Percentiles rank a stretch among this genome's conserved stretches.
These are phyloP conservation scores for Secale cereale DNA, from an alignment of 176 grass and related monocot genomes.

Conservation along the genomic window DNA sequence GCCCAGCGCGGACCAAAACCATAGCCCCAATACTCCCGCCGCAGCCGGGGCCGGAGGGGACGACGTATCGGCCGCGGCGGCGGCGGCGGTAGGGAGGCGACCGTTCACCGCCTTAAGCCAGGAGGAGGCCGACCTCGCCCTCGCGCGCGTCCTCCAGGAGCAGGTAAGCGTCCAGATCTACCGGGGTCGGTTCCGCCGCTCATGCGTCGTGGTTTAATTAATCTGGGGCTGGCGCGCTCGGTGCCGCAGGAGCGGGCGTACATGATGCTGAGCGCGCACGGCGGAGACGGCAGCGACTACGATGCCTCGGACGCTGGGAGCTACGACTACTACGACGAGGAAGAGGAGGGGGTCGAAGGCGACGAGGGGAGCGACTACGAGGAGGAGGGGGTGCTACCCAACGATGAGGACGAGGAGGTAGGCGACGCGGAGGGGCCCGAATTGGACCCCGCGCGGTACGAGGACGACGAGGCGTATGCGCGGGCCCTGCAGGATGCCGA, in stretches of 20 bases:
- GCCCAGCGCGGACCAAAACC: slow-evolving; percentile 31
- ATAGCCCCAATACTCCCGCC: slow-evolving; percentile 12
- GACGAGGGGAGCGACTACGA: slow-evolving; percentile 15
- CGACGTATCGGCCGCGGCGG: not conserved
- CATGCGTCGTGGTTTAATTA: not conserved
- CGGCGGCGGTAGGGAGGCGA: slow-evolving; percentile 24
- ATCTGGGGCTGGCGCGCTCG: not conserved
- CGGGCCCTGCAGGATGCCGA: slow-evolving; percentile 72
- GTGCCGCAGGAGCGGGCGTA: slow-evolving; percentile 81
- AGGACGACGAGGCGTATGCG: slow-evolving; percentile 72
- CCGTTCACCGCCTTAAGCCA: slow-evolving; percentile 95
- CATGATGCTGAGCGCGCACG: slow-evolving; percentile 62
- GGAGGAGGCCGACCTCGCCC: slow-evolving; percentile 96
- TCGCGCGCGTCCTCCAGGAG: slow-evolving; percentile 89
- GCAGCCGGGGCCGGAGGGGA: not conserved
- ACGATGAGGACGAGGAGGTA: slow-evolving; percentile 39
- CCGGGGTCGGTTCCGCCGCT: not conserved
- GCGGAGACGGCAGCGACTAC: slow-evolving; percentile 71
- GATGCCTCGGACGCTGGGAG: slow-evolving; percentile 53
- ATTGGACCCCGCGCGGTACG: slow-evolving; percentile 38
- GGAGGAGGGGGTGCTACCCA: slow-evolving; percentile 30
- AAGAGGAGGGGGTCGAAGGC: slow-evolving; percentile 20
- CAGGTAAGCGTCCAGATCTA: slow-evolving; percentile 46
- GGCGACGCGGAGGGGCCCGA: slow-evolving; percentile 21
- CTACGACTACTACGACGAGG: slow-evolving; percentile 50